Conservation (phyloP, 495 filamentous ascomycete species). For the Penicillium riverlandense region DNA sequence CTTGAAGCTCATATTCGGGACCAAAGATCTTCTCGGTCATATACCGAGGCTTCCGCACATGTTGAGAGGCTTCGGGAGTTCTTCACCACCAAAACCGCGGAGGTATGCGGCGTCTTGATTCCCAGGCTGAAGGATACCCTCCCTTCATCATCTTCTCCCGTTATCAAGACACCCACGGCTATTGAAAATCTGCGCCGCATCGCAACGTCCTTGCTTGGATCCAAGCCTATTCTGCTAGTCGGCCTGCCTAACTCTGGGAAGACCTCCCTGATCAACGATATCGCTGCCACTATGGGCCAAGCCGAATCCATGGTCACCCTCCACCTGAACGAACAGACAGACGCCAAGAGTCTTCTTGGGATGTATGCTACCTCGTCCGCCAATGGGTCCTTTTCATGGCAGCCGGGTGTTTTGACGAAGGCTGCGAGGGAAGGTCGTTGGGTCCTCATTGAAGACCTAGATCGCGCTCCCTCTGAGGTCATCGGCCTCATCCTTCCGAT, state of each 20-base stretch:
- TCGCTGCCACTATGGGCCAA: slow-evolving; percentile 69
- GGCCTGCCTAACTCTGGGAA: slow-evolving; percentile 87
- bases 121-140: slow-evolving; percentile 50
- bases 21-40: slow-evolving; percentile 13
- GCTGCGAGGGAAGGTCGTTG: slow-evolving; percentile 90
- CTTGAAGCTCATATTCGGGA: slow-evolving; percentile 20
- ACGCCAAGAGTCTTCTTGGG: slow-evolving; percentile 90
- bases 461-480: slow-evolving; percentile 92
- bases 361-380: slow-evolving; percentile 81
- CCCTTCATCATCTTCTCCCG: slow-evolving; percentile 30
- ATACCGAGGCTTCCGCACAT: slow-evolving; percentile 16
- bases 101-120: slow-evolving; percentile 58
- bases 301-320: slow-evolving; percentile 76
- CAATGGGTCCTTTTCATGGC: slow-evolving; percentile 86
- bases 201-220: slow-evolving; percentile 53
- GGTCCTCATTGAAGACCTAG: slow-evolving; percentile 94
- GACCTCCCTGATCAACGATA: slow-evolving; percentile 74
- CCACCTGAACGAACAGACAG: slow-evolving; percentile 93
- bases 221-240: slow-evolving; percentile 68
- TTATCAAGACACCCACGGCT: slow-evolving; percentile 70
- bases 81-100: slow-evolving; percentile 43
- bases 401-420: slow-evolving; percentile 86
- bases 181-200: slow-evolving; percentile 60
- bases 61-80: slow-evolving; percentile 30
- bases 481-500: slow-evolving; percentile 86